These are phyloP conservation scores for Nakaseomyces bracarensis DNA, from an alignment of 1,139 yeast species.

Conservation along the genomic window DNA sequence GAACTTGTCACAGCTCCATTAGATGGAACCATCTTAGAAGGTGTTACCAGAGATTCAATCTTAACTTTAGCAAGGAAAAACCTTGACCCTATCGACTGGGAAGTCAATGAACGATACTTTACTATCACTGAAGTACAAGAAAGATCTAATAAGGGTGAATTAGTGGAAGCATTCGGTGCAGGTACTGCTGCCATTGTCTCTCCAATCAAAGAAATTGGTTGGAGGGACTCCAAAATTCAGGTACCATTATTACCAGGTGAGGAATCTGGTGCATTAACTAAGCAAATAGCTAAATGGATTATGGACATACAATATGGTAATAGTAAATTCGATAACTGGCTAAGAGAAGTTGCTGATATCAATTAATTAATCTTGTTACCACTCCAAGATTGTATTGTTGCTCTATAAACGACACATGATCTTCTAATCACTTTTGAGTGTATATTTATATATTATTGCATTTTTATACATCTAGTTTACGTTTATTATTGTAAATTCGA, in stretches of 20 bases:
- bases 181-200: slow-evolving; percentile 98
- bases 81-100: slow-evolving; percentile 69
- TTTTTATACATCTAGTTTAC: too few species aligned
- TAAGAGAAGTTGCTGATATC: slow-evolving; percentile 32
- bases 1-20: slow-evolving; percentile 94
- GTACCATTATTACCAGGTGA: slow-evolving; percentile 77
- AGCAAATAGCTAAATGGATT: slow-evolving; percentile 73
- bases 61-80: slow-evolving; percentile 66
- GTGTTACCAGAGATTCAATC: slow-evolving; percentile 91
- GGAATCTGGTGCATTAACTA: slow-evolving; percentile 72
- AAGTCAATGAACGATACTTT: slow-evolving; percentile 68
- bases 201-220: slow-evolving; percentile 83
- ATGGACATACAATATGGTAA: slow-evolving; percentile 83
- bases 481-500: too few species aligned
- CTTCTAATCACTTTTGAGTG: too few species aligned
- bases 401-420: too few species aligned
- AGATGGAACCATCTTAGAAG: slow-evolving; percentile 94
- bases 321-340: slow-evolving; percentile 45
- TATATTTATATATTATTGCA: too few species aligned
- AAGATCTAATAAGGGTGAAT: slow-evolving; percentile 67
- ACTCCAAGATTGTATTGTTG: too few species aligned
- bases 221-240: slow-evolving; percentile 56
- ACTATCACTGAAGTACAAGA: slow-evolving; percentile 75
- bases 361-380: slow-evolving; percentile 15
- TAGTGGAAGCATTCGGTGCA: slow-evolving; percentile 91